These are phyloP conservation scores for Coprinopsis cinerea DNA, from an alignment of 768 basidiomycete species.

Conservation along the genomic window DNA sequence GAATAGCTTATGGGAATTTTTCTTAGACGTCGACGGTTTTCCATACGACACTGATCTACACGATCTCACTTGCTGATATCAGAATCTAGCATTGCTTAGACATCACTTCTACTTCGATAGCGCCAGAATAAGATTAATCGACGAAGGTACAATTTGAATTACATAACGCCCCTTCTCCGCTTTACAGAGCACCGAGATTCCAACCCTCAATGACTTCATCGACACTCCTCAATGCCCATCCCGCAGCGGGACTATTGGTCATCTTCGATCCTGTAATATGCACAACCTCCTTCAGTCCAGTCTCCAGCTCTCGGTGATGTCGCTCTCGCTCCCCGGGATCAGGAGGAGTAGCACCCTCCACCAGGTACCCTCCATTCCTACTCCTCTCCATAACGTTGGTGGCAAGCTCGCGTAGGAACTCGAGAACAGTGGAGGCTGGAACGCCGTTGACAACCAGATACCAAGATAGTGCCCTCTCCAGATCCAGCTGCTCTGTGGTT, in stretches of 20 bases:
- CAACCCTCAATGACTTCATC: constrained; percentile 62
- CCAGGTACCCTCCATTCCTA: constrained; percentile 29
- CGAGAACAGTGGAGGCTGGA: constrained; percentile 62
- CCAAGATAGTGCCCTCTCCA: constrained; percentile 51
- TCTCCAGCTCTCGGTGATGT: constrained; percentile 35
- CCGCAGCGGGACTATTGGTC: constrained; percentile 61
- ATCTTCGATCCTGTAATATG: constrained; percentile 82
- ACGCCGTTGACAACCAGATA: constrained; percentile 66
- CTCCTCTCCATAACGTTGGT: constrained; percentile 58
- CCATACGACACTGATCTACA: no score
- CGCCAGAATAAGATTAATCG: no score
- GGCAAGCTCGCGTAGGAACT: constrained; percentile 55
- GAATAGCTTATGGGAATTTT: no score
- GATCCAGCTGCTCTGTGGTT: constrained; percentile 13
- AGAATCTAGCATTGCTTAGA: no score
- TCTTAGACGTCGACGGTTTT: no score
- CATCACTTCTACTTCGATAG: no score
- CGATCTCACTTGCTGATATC: no score
- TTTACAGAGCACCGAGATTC: constrained; percentile 24
- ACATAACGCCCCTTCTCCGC: neutral
- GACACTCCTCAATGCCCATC: constrained; percentile 67
- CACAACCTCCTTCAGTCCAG: constrained; percentile 76
- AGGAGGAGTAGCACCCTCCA: no score
- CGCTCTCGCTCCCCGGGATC: no score
- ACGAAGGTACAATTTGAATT: no score